phyloP scores from a whole-genome alignment of 768 basidiomycete species.

The Mycena indigotica region DNA sequence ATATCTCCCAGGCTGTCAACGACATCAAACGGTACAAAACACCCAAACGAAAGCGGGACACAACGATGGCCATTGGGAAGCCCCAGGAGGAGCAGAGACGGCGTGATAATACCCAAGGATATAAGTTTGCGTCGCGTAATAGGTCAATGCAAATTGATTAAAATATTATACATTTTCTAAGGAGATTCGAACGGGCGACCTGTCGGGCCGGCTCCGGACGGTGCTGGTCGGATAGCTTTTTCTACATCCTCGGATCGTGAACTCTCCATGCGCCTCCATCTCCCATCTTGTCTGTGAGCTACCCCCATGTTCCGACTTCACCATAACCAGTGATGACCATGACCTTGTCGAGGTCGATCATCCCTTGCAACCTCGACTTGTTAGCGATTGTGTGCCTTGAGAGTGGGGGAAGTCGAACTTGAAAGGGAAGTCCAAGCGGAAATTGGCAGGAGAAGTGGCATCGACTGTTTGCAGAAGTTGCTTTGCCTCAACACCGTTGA shows the following conservation, averaged over 20 bases:
- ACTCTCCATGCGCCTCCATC: conserved; percentile 96
- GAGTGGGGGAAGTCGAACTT: conserved; percentile 70
- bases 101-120: not conserved
- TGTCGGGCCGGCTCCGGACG: not conserved
- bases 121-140: not conserved
- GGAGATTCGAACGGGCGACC: not conserved
- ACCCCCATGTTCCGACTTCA: conserved; percentile 98
- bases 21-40: conserved; percentile 2
- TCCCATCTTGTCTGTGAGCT: conserved; percentile 98
- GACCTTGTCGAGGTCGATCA: conserved; percentile 95
- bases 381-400: conserved; percentile 87
- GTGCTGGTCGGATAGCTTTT: conserved; percentile 1
- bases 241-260: conserved; percentile 71
- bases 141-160: not conserved
- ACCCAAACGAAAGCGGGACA: not conserved
- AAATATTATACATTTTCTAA: not conserved
- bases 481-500: conserved; percentile 90
- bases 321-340: conserved; percentile 95
- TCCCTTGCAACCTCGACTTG: conserved; percentile 76
- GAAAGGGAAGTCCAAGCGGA: conserved; percentile 96
- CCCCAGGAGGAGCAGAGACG: not conserved
- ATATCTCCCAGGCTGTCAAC: not conserved
- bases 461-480: conserved; percentile 89
- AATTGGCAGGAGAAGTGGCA: conserved; percentile 95
- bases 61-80: not conserved